Conservation (phyloP, 192 early-diverging fungal species). For the Backusella morwellensis region DNA sequence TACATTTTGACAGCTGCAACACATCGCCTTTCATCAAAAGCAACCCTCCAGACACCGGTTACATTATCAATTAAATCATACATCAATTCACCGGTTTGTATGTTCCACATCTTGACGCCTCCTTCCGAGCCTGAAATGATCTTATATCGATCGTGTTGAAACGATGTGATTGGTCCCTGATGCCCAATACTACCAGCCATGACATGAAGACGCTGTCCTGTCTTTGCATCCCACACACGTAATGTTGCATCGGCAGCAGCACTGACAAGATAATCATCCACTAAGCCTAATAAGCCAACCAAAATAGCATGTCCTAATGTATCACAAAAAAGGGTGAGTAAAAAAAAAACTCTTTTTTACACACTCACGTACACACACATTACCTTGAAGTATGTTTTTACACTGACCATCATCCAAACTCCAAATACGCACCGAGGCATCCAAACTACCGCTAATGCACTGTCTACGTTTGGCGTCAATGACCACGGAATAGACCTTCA, state of each 20-base stretch:
- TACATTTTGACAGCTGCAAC: conserved; percentile 69
- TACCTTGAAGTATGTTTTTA: conserved; percentile 84
- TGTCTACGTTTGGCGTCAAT: conserved; percentile 77
- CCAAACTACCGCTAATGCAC: conserved; percentile 92
- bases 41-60: conserved; percentile 87
- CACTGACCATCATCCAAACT: conserved; percentile 76
- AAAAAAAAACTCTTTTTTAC: conserved; percentile 42
- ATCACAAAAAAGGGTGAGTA: neutral
- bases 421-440: conserved; percentile 92
- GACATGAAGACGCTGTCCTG: conserved; percentile 57
- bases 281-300: conserved; percentile 89
- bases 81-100: conserved; percentile 76
- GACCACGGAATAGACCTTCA: conserved; percentile 93
- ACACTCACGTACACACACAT: conserved; percentile 71
- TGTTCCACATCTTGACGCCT: conserved; percentile 94
- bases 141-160: conserved; percentile 91
- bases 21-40: conserved; percentile 84
- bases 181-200: conserved; percentile 65
- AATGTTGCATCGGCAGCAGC: conserved; percentile 94
- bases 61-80: conserved; percentile 80
- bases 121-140: conserved; percentile 92
- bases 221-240: conserved; percentile 82
- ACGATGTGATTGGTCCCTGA: conserved; percentile 89
- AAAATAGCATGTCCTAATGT: conserved; percentile 86
- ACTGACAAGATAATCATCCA: conserved; percentile 83